These are phyloP conservation scores for Hyphopichia buzzinii DNA, from an alignment of 1,139 yeast species.

Conservation along the genomic window DNA sequence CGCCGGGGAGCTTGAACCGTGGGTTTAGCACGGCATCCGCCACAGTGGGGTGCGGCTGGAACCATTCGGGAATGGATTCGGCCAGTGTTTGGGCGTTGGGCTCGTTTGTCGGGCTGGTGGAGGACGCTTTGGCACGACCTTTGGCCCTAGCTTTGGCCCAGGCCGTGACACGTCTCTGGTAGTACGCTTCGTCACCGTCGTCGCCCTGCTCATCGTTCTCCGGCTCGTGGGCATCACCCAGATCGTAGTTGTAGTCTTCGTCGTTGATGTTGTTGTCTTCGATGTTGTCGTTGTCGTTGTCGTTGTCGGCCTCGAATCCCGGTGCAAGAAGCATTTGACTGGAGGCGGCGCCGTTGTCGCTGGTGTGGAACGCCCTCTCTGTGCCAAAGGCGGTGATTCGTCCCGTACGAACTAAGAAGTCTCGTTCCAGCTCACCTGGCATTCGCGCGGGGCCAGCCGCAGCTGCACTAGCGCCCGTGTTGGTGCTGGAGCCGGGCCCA, in stretches of 20 bases:
- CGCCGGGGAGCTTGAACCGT: conserved; percentile 81
- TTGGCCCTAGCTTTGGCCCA: conserved; percentile 58
- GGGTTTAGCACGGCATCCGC: conserved; percentile 74
- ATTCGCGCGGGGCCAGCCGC: conserved; percentile 21
- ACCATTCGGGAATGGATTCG: conserved; percentile 53
- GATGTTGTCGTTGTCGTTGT: conserved; percentile 12
- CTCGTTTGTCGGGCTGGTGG: conserved; percentile 5
- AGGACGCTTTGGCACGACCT: conserved; percentile 15
- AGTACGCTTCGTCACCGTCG: conserved; percentile 73
- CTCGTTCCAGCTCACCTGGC: conserved; percentile 75
- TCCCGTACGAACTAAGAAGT: conserved; percentile 82
- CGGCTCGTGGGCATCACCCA: conserved; percentile 11
- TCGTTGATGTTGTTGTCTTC: conserved; percentile 29
- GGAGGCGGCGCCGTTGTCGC: conserved; percentile 13
- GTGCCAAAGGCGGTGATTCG: conserved; percentile 92
- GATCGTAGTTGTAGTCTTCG: conserved; percentile 15
- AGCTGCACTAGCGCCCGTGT: conserved; percentile 3
- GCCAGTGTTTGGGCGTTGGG: conserved; percentile 17
- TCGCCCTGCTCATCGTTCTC: conserved; percentile 23
- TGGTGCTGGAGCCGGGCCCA: too few species aligned
- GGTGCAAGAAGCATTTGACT: conserved; percentile 26
- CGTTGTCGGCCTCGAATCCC: conserved; percentile 27
- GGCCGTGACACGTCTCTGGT: conserved; percentile 52
- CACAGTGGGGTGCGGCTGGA: conserved; percentile 70
- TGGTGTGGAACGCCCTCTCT: conserved; percentile 48